Evolutionary conservation across 2,329 filamentous ascomycete species (phyloP).

Genomic region (Hypocreales sp.): DNA sequence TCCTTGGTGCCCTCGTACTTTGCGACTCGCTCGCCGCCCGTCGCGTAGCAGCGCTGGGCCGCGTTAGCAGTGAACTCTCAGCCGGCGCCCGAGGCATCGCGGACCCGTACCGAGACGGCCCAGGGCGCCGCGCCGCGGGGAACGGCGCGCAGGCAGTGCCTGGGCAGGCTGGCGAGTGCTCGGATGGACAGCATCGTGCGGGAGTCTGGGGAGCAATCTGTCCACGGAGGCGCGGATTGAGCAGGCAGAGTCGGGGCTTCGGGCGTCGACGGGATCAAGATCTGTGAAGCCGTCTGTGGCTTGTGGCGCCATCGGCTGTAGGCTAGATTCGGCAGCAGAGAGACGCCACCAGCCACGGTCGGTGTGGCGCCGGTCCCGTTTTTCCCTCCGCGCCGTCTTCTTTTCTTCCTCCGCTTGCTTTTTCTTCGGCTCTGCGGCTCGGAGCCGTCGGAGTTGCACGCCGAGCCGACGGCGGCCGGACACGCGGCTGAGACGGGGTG

Average conservation of each 20-base stretch:
- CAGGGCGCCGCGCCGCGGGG: conserved; percentile 34
- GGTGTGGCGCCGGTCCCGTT: conserved; percentile 5
- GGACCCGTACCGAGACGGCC: conserved; percentile 20
- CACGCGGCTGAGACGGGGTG: not conserved
- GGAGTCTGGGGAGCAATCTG: too few species aligned
- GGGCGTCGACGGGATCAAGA: conserved; percentile 3
- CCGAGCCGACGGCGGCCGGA: too few species aligned
- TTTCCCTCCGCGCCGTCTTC: too few species aligned
- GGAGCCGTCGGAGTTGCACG: conserved; percentile 15
- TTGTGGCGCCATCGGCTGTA: too few species aligned
- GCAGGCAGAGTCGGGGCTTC: not conserved
- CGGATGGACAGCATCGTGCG: conserved; percentile 71
- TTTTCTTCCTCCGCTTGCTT: conserved; percentile 5
- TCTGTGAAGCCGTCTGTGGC: not conserved
- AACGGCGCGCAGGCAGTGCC: conserved; percentile 62
- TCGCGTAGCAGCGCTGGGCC: conserved; percentile 50
- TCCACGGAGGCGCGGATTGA: conserved; percentile 4
- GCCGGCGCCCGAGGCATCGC: too few species aligned
- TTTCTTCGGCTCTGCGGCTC: conserved; percentile 10
- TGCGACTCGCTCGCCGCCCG: conserved; percentile 57
- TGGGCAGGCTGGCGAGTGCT: conserved; percentile 55
- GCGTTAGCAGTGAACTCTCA: too few species aligned
- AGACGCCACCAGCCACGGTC: conserved; percentile 5
- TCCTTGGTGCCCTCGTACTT: conserved; percentile 89
- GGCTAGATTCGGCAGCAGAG: too few species aligned